Percentiles rank a stretch among this genome's conserved stretches.
Conservation (phyloP, 2,329 filamentous ascomycete species). For the Iodosphaeria phyllophila region DNA sequence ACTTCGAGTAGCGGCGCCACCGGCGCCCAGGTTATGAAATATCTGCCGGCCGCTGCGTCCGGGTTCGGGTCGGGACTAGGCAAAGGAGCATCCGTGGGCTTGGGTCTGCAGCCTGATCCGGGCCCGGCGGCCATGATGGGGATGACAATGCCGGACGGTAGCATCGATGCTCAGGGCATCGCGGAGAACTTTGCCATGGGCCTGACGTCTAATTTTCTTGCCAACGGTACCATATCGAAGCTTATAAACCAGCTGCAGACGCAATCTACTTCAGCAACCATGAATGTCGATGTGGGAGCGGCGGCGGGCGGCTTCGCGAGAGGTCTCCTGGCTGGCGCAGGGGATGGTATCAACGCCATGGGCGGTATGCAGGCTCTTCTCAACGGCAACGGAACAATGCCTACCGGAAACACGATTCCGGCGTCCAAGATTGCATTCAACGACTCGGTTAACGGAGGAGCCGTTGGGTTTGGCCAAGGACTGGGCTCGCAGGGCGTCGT, state of each 20-base stretch:
- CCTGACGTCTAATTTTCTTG: conserved; percentile 13
- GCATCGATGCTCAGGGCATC: conserved; percentile 8
- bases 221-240: conserved; percentile 13
- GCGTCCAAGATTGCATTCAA: conserved; percentile 13
- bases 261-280: background rate
- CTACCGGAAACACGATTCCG: conserved; percentile 4
- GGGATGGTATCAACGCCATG: conserved; percentile 14
- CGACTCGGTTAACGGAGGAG: conserved; percentile 16
- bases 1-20: conserved; percentile 1
- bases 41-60: conserved; percentile 8
- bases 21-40: conserved; percentile 4
- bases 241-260: conserved; percentile 5
- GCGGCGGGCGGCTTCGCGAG: conserved; percentile 16
- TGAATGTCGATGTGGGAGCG: conserved; percentile 9
- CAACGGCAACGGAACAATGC: conserved; percentile 10
- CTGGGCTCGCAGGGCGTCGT: conserved; percentile 15
- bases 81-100: conserved; percentile 9
- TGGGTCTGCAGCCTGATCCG: conserved; percentile 11
- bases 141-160: conserved; percentile 8
- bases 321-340: conserved; percentile 16
- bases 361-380: conserved; percentile 14
- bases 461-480: conserved; percentile 16
- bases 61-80: conserved; percentile 13
- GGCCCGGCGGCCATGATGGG: conserved; percentile 3
- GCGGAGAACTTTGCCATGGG: conserved; percentile 9